A percentile compares a stretch with the other conserved stretches of the same genome.
These are phyloP conservation scores for Rosa rugosa DNA, from an alignment of 306 rosid genomes.

Conservation along the genomic window DNA sequence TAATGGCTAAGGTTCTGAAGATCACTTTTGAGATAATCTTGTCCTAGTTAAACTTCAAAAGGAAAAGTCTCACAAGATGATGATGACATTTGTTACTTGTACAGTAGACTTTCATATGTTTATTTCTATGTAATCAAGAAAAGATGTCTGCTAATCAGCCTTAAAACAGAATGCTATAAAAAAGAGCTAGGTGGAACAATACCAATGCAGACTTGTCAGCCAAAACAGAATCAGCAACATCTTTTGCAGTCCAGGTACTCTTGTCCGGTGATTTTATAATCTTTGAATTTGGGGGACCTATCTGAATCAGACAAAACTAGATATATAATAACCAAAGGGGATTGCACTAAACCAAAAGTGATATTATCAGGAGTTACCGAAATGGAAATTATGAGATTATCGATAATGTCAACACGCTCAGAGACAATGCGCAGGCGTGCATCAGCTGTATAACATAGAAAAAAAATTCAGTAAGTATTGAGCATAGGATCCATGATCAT, in stretches of 20 bases:
- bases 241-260: constrained; percentile 85
- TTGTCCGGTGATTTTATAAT: constrained; percentile 70
- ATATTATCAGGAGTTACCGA: constrained; percentile 57
- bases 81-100: background rate
- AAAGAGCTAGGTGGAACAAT: constrained; percentile 14
- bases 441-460: constrained; percentile 62
- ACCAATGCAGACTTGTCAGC: constrained; percentile 94
- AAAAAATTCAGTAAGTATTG: constrained; percentile 16
- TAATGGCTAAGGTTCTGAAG: background rate
- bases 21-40: background rate
- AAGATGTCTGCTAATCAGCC: background rate
- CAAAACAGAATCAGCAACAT: constrained; percentile 93
- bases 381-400: constrained; percentile 84
- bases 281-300: constrained; percentile 86
- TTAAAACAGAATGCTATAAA: background rate
- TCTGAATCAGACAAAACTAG: constrained; percentile 55
- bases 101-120: background rate
- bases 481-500: constrained; percentile 2
- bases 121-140: background rate
- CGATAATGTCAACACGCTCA: constrained; percentile 81
- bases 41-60: background rate
- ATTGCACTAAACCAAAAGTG: constrained; percentile 16
- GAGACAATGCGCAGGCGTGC: constrained; percentile 95
- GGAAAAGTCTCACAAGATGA: background rate
- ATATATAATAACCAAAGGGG: constrained; percentile 21